Percentiles rank a stretch among this genome's conserved stretches.
phyloP scores from a whole-genome alignment of 352 stramenopile genomes.

The Pythium pyrilobum region DNA sequence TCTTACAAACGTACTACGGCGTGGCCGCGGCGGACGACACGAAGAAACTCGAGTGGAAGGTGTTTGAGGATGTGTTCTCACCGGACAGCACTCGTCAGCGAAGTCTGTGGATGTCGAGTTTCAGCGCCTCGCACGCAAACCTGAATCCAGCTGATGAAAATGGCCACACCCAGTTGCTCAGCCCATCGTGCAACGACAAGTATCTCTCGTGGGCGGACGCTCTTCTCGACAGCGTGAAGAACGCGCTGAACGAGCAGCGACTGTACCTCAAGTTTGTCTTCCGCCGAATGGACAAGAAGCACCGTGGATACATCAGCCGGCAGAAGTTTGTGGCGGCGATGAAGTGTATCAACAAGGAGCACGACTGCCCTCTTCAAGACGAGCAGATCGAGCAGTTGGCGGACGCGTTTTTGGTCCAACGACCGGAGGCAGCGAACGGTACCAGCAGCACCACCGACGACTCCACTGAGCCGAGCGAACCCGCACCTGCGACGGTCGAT shows the following conservation, averaged over 20 bases:
- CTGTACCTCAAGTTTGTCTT: constrained; percentile 82
- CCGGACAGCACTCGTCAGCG: constrained; percentile 59
- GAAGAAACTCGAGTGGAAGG: constrained; percentile 50
- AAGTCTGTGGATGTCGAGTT: constrained; percentile 53
- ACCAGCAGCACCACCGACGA: not conserved
- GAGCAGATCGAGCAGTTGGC: constrained; percentile 63
- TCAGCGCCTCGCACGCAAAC: constrained; percentile 49
- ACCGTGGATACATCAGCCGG: constrained; percentile 54
- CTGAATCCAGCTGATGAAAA: constrained; percentile 28
- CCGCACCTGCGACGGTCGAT: not conserved
- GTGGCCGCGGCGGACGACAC: constrained; percentile 35
- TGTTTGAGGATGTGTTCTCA: constrained; percentile 80
- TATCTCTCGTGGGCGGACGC: constrained; percentile 55
- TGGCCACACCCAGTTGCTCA: constrained; percentile 28
- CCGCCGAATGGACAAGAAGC: constrained; percentile 65
- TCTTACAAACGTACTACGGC: constrained; percentile 62
- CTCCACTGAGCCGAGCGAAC: not conserved
- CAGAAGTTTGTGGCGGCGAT: constrained; percentile 70
- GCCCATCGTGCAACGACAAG: constrained; percentile 23
- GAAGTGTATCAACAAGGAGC: constrained; percentile 71
- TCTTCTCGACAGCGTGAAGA: constrained; percentile 67
- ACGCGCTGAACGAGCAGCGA: constrained; percentile 69
- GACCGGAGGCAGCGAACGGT: not conserved
- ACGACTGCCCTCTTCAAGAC: constrained; percentile 49
- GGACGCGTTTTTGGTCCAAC: constrained; percentile 43